phyloP scores from a whole-genome alignment of 805 yeast genomes.

The Babjeviella inositovora region DNA sequence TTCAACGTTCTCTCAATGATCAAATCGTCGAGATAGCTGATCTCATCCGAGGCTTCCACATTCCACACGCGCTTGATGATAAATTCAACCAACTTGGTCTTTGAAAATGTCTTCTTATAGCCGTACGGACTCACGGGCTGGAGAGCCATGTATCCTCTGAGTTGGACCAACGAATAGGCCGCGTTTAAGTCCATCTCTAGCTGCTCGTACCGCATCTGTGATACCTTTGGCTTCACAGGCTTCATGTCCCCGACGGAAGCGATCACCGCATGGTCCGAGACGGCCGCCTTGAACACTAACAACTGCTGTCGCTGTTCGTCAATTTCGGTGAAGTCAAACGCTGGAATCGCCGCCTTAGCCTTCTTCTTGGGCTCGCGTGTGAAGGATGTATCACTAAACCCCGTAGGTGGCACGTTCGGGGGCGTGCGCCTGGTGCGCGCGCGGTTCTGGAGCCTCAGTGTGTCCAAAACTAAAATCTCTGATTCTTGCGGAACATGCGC shows the following conservation, averaged over 20 bases:
- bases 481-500: too few species aligned
- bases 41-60: conserved; percentile 1
- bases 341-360: too few species aligned
- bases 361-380: too few species aligned
- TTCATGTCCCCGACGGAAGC: conserved; percentile 9
- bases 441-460: too few species aligned
- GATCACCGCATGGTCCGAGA: conserved; percentile 8
- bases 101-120: too few species aligned
- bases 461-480: too few species aligned
- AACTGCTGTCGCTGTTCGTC: conserved; percentile 10
- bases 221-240: conserved; percentile 7
- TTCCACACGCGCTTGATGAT: conserved; percentile 2
- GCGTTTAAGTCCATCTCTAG: conserved; percentile 5
- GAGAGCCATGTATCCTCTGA: conserved; percentile 6
- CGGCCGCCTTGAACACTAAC: conserved; percentile 9
- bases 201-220: conserved; percentile 7
- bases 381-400: too few species aligned
- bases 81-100: conserved; percentile 1
- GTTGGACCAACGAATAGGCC: conserved; percentile 8
- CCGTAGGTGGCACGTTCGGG: too few species aligned
- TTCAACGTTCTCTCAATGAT: conserved; percentile 8
- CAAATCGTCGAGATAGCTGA: conserved; percentile 5
- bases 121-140: too few species aligned
- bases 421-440: too few species aligned
- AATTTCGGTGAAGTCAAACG: too few species aligned